Evolutionary conservation across 495 filamentous ascomycete species (phyloP), one percentile per base, ranked within the genome.

Genomic region (Friedmanniomyces endolithicus): DNA sequence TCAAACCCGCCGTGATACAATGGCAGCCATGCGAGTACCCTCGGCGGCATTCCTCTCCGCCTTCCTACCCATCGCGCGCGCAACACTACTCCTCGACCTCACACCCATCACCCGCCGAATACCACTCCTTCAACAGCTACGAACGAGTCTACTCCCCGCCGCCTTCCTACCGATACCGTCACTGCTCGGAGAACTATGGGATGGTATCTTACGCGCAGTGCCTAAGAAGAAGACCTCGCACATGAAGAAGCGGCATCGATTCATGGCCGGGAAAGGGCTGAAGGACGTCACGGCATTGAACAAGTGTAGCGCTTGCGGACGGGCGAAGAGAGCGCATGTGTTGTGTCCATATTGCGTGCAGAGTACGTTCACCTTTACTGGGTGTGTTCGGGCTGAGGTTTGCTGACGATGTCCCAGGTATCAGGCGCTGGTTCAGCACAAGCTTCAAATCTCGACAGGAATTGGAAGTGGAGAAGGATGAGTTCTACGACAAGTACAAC

Each of bases 151-250:
- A 17, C 31, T 64, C 20, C 62, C 66, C 27, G 63, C 64, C 25
- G 58, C 54, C 20, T 55, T 65, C 14, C 39, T 65, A 48, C 61
- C 58, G 1, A 58, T 70, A n/a, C 68, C 78, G 11, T 74, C 72
- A 9, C 60, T 92, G 2, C 67, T 94, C 17, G 77, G 77, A 44
- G 86, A 82, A 35, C 77, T 99, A 56, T 97, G 90, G 87, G 94
- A 95, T 57, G 87, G 85, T 1, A 78, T 97, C 35, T 81, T 99
- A 33, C 82, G 82, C 58, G 92, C 92, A 3, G 92, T 95, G 6
- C 92, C 92, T 11, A 99, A 99, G 78, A 97, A 95, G 73, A 99
- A 97, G 80, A 94, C 89, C 11, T 95, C 90, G 23, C 86, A 99
- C 69, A 87, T 86, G 77, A 96, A 94, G 76, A 94, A 86, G 73